These are phyloP conservation scores for Tolypocladium inflatum DNA, from an alignment of 2,329 filamentous ascomycete genomes.

Conservation along the genomic window DNA sequence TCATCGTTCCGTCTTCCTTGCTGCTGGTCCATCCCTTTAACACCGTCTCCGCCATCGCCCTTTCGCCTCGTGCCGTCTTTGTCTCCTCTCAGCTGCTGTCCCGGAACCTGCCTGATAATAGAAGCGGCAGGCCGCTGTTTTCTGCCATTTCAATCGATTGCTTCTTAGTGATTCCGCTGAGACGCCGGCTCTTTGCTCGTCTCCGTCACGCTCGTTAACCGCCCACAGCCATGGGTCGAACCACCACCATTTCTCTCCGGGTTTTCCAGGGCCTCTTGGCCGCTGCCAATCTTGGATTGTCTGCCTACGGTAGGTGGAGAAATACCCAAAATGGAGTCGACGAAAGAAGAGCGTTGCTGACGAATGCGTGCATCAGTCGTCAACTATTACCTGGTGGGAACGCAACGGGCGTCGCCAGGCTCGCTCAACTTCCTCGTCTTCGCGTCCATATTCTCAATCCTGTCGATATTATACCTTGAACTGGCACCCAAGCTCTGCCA, in stretches of 20 bases:
- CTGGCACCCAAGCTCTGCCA: conserved; percentile 35
- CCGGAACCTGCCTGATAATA: not conserved
- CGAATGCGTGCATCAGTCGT: conserved; percentile 33
- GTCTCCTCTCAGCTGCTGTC: not conserved
- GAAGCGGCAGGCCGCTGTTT: not conserved
- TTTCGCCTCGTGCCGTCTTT: not conserved
- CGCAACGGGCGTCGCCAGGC: conserved; percentile 41
- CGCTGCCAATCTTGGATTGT: conserved; percentile 7
- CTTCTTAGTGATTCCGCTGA: not conserved
- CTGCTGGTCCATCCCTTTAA: not conserved
- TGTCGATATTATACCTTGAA: conserved; percentile 46
- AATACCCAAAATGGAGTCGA: not conserved
- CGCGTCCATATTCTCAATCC: conserved; percentile 40
- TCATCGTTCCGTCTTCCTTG: not conserved
- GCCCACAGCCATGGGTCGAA: conserved; percentile 7
- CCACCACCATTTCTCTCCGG: conserved; percentile 6
- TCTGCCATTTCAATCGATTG: not conserved
- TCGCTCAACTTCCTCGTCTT: conserved; percentile 51
- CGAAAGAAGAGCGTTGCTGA: not conserved
- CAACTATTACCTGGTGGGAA: conserved; percentile 50
- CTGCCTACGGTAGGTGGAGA: conserved; percentile 9
- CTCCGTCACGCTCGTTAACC: not conserved
- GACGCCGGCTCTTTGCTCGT: not conserved
- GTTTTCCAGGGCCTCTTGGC: conserved; percentile 10
- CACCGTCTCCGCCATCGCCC: not conserved